A percentile compares a stretch with the other conserved stretches of the same genome.
Evolutionary conservation across 202 grass and related monocot species (phyloP).

Genomic region (Dendrocalamus latiflorus): DNA sequence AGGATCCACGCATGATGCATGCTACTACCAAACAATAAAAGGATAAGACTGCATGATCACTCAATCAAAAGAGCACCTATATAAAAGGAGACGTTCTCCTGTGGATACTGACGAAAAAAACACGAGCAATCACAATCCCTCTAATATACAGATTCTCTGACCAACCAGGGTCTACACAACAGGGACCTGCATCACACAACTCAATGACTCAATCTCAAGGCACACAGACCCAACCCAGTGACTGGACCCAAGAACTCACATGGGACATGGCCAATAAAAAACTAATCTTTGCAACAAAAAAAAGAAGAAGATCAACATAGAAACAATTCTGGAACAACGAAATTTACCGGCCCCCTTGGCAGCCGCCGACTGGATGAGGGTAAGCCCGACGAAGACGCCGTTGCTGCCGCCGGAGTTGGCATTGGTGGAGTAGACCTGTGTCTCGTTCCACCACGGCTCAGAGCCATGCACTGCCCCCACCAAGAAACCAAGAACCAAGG

Average conservation of each 20-base stretch:
- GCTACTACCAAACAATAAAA: neutral
- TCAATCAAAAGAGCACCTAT: constrained; percentile 13
- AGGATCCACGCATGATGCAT: constrained; percentile 24
- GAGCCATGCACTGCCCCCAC: constrained; percentile 27
- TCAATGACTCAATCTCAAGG: constrained; percentile 8
- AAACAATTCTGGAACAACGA: neutral
- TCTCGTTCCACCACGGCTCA: constrained; percentile 63
- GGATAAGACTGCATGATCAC: constrained; percentile 35
- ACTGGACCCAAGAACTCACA: constrained; percentile 14
- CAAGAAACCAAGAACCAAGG: constrained; percentile 24
- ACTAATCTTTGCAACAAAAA: constrained; percentile 24
- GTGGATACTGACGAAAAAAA: neutral
- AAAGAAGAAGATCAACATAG: neutral
- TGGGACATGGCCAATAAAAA: constrained; percentile 23
- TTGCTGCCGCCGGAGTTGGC: constrained; percentile 34
- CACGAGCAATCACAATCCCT: neutral
- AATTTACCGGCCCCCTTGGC: constrained; percentile 76
- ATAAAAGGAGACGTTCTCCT: no score
- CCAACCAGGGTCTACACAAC: constrained; percentile 43
- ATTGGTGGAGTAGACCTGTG: constrained; percentile 22
- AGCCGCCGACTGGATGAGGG: constrained; percentile 68
- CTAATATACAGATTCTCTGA: constrained; percentile 2
- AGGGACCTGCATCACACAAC: neutral
- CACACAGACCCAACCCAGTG: neutral
- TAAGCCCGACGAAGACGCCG: constrained; percentile 70